Evolutionary conservation across 2,329 filamentous ascomycete genomes (phyloP), one percentile per base, ranked within the genome.

Genomic region (Ophiosphaerella herpotricha): DNA sequence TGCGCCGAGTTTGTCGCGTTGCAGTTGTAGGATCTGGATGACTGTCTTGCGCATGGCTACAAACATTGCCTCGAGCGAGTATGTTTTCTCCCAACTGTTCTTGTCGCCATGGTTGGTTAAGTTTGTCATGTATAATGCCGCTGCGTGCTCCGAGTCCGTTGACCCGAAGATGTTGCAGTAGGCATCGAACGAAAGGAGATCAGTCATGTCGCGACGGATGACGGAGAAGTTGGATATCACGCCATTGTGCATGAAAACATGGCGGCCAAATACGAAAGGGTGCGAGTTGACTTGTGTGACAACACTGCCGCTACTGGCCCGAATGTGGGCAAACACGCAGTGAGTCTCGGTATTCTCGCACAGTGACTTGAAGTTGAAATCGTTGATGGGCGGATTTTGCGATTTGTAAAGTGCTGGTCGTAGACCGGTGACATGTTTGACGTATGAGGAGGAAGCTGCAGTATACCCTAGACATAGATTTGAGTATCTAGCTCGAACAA

Each of bases 201-300:
- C 67, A 11, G 72, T 75, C 52, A 82, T 65, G 21, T 76, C 73
- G 7, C 79, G 74, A 26, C 78, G 75, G 41, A 83, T 78, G 7
- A 64, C 54, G 2, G 68, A 57, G 61, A 82, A 82, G 53, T 77
- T 67, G 9, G 75, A 74, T 31, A 82, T 73, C 13, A 75, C 75
- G 2, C 81, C 81, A 58, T 83, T 83, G 70, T 83, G 81, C 81
- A 83, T 82, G 61, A 82, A 79, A 7, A 74, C 72, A 54, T 82
- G 78, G 33, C 80, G 71, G 12, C 81, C 80, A 44, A 82, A 83
- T 26, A 78, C 73, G 61, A 83, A 83, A 5, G 81, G 81, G 52
- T 83, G 80, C 38, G 78, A 80, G 64, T 83, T 83, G 16, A 80
- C 76, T 13, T 74, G 72, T 2, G 77, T 75, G 23, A 82, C 77